Evolutionary conservation across 1,139 yeast genomes (phyloP).

Genomic region (Geotrichum carabidarum): DNA sequence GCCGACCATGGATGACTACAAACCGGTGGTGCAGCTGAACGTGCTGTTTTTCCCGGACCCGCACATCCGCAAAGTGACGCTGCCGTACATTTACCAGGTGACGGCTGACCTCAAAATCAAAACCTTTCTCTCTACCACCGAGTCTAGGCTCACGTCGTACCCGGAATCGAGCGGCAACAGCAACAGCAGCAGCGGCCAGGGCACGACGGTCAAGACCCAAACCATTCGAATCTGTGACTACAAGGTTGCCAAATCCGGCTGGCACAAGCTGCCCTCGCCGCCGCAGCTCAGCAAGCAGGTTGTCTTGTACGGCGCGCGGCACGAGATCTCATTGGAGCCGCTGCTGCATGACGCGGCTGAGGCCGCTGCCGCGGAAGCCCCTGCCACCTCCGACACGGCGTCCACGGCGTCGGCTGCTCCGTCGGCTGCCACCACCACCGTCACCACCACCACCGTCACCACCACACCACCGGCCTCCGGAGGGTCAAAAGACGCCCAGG

Average conservation of each 20-base stretch:
- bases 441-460: too few species aligned
- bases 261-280: conserved; percentile 10
- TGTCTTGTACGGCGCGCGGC: conserved; percentile 9
- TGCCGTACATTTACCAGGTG: conserved; percentile 11
- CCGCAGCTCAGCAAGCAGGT: conserved; percentile 6
- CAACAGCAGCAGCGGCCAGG: background rate
- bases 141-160: background rate
- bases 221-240: background rate
- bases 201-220: background rate
- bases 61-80: conserved; percentile 1
- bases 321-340: conserved; percentile 1
- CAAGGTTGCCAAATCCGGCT: conserved; percentile 7
- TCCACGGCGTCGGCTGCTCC: too few species aligned
- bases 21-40: conserved; percentile 2
- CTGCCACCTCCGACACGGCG: too few species aligned
- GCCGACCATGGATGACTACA: background rate
- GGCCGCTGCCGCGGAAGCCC: background rate
- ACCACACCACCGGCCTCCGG: too few species aligned
- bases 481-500: background rate
- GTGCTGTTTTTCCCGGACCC: conserved; percentile 18
- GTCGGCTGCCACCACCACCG: too few species aligned
- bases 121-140: conserved; percentile 3
- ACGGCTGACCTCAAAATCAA: conserved; percentile 2
- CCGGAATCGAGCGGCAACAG: conserved; percentile 3
- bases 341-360: background rate